Conservation (phyloP, 805 yeast genomes). For the Candida suzukii region DNA sequence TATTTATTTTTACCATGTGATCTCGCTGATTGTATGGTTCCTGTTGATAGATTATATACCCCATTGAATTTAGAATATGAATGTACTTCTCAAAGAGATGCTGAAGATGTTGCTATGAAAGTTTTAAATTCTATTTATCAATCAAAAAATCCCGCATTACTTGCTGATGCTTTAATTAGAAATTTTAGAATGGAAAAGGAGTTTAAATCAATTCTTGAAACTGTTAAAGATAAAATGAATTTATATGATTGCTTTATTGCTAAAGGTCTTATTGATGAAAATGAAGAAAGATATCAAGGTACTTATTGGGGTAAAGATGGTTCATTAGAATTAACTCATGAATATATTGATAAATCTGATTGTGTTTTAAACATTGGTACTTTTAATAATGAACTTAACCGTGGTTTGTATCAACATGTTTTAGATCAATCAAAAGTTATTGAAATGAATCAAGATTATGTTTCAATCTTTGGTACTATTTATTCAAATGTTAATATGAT, state of each 20-base stretch:
- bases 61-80: conserved; percentile 19
- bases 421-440: conserved; percentile 21
- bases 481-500: conserved; percentile 26
- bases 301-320: conserved; percentile 32
- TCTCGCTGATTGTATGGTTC: conserved; percentile 46
- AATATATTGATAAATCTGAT: conserved; percentile 47
- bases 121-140: conserved; percentile 32
- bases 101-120: conserved; percentile 15
- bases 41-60: conserved; percentile 26
- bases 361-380: conserved; percentile 67
- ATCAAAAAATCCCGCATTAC: conserved; percentile 29
- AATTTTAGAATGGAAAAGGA: conserved; percentile 28
- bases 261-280: conserved; percentile 34
- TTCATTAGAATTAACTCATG: conserved; percentile 23
- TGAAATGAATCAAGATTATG: conserved; percentile 35
- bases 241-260: conserved; percentile 33
- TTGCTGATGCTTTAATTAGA: conserved; percentile 34
- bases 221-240: conserved; percentile 29
- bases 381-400: conserved; percentile 54
- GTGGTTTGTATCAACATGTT: conserved; percentile 48
- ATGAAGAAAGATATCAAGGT: conserved; percentile 36
- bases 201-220: conserved; percentile 23
- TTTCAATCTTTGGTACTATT: conserved; percentile 27
- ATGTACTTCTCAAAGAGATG: conserved; percentile 11
- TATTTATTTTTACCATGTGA: conserved; percentile 76